Evolutionary conservation across 495 filamentous ascomycete species (phyloP), one percentile per base, ranked within the genome.

Genomic region (Aspergillus homomorphus): DNA sequence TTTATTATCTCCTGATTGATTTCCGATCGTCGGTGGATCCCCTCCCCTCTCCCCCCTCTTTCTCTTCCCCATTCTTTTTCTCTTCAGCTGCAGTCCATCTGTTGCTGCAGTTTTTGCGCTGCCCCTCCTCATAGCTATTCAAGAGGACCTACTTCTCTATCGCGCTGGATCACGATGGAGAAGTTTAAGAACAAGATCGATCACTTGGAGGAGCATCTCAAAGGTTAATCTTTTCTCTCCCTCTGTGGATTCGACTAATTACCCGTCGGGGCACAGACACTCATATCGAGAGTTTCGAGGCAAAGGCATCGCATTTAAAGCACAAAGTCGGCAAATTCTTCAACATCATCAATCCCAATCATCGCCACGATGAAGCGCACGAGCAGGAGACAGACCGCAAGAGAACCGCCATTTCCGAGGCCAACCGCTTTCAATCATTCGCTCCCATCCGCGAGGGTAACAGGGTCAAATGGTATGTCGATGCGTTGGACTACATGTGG

Each of bases 381-480:
- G 93, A 98, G 69, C 82, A 92, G 66, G 75, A 70, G 4, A 92
- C 90, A 23, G 93, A 98, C 67, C 79, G 79, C 50, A 94, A 95
- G 70, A 84, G 93, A 45, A 84, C 77, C 20, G 77, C 68, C 19
- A 88, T 96, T 58, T 73, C 81, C 60, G 83, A 92, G 56, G 83
- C 81, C 22, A 88, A 98, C 60, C 85, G 92, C n/a, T 97, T 90
- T 73, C 64, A 85, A 14, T 92, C 89, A 14, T 98, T 90, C 70
- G 92, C 92, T 5, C 92, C 92, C 1, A 84, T 92, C 64, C 83
- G 84, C 21, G 84, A 91, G 15, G 89, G 89, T 12, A 96, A 98
- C 69, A 82, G 86, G 56, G 80, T 96, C 58, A 98, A 98, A 77
- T 97, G 92, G 92, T 98, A 97, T 78, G 89, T 96, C 8, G 93